Percentiles rank a stretch among this genome's conserved stretches.
Conservation (phyloP, 2,329 filamentous ascomycete genomes). For the Nemania sp. region DNA sequence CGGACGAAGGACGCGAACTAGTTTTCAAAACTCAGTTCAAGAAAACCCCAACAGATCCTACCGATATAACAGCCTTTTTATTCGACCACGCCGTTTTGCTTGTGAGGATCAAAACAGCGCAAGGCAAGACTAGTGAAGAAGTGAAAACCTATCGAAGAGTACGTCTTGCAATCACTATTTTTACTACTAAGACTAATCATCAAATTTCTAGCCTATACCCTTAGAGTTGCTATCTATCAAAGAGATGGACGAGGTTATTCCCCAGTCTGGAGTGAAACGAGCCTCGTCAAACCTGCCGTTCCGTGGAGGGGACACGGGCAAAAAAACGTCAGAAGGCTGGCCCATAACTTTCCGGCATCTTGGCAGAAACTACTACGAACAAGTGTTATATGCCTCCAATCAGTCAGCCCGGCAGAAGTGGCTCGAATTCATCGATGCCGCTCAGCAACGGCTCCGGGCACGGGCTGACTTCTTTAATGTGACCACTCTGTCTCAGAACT, state of each 20-base stretch:
- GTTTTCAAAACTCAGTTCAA: slow-evolving; percentile 95
- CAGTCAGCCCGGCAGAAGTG: slow-evolving; percentile 92
- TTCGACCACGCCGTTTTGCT: slow-evolving; percentile 96
- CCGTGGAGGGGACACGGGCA: slow-evolving; percentile 60
- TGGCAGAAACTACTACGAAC: slow-evolving; percentile 93
- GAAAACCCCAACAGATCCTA: slow-evolving; percentile 87
- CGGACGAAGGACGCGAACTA: slow-evolving; percentile 91
- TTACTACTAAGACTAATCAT: slow-evolving; percentile 29
- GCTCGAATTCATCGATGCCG: slow-evolving; percentile 93
- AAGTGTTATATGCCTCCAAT: slow-evolving; percentile 88
- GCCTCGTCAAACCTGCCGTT: slow-evolving; percentile 83
- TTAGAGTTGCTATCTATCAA: slow-evolving; percentile 92
- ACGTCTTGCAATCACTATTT: slow-evolving; percentile 46
- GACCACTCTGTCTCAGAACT: slow-evolving; percentile 68
- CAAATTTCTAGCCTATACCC: slow-evolving; percentile 77
- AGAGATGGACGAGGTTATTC: slow-evolving; percentile 97
- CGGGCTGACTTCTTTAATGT: slow-evolving; percentile 93
- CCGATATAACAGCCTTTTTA: slow-evolving; percentile 92
- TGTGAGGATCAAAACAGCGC: slow-evolving; percentile 89
- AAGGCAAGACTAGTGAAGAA: slow-evolving; percentile 93
- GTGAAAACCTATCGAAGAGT: slow-evolving; percentile 90
- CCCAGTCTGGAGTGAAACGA: slow-evolving; percentile 82
- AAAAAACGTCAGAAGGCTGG: slow-evolving; percentile 79
- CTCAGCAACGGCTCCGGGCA: slow-evolving; percentile 87
- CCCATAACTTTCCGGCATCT: slow-evolving; percentile 97